phyloP scores from a whole-genome alignment of 331 rosid species.

The Quercus phellos region DNA sequence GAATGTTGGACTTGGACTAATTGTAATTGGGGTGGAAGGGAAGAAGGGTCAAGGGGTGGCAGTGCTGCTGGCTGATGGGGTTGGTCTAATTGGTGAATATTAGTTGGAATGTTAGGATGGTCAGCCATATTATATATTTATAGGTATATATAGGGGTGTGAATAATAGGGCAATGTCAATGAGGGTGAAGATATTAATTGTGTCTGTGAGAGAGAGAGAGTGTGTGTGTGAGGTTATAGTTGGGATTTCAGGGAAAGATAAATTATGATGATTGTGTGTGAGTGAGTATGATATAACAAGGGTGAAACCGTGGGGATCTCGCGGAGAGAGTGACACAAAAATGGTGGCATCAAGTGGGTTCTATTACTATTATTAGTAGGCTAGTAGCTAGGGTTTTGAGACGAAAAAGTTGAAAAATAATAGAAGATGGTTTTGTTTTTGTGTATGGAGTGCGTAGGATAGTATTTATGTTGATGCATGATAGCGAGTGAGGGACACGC shows the following conservation, averaged over 20 bases:
- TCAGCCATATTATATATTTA: conserved; percentile 19
- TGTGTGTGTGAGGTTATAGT: background rate
- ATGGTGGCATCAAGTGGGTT: conserved; percentile 17
- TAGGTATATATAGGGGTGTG: background rate
- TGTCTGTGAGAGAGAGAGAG: background rate
- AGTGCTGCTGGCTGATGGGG: background rate
- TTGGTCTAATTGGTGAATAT: conserved; percentile 15
- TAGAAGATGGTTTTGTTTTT: background rate
- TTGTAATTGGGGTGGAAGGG: background rate
- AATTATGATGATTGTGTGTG: background rate
- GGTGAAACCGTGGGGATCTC: conserved; percentile 67
- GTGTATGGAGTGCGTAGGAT: background rate
- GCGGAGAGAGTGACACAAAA: conserved; percentile 24
- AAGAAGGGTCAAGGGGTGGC: background rate
- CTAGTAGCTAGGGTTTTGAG: background rate
- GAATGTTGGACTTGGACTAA: background rate
- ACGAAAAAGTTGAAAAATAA: background rate
- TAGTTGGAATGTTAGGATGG: conserved; percentile 17
- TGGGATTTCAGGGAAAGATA: background rate
- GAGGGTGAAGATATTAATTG: background rate
- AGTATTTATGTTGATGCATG: background rate
- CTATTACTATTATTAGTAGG: background rate
- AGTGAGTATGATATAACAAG: background rate
- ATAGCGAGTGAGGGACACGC: conserved; percentile 6
- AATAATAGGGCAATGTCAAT: background rate